A percentile compares a stretch with the other conserved stretches of the same genome.
Evolutionary conservation across 83 land plant genomes (phyloP).

Genomic region (Picea mariana): DNA sequence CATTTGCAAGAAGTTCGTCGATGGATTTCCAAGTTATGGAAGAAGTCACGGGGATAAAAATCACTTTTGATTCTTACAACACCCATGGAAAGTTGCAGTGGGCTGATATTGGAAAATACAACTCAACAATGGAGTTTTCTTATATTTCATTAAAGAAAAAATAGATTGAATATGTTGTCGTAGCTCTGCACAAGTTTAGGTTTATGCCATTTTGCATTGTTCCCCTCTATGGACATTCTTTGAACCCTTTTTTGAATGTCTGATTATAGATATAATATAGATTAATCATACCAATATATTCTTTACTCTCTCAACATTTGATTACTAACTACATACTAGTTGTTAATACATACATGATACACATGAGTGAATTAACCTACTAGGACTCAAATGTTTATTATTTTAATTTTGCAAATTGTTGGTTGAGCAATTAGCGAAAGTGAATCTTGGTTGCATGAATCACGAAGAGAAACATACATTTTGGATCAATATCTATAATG

Average conservation of each 20-base stretch:
- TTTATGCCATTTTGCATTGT: conserved; percentile 17
- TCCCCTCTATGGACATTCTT: background rate
- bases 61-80: conserved; percentile 62
- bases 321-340: no score
- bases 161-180: conserved; percentile 86
- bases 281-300: background rate
- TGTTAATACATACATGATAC: background rate
- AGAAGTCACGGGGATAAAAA: conserved; percentile 38
- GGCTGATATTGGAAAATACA: conserved; percentile 20
- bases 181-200: conserved; percentile 60
- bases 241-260: background rate
- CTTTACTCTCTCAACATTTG: background rate
- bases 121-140: conserved; percentile 62
- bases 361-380: background rate
- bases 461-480: no score
- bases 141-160: conserved; percentile 81
- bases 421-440: conserved; percentile 63
- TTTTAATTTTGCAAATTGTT: conserved; percentile 44
- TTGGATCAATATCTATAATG: no score
- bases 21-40: conserved; percentile 32
- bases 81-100: conserved; percentile 50
- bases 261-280: background rate
- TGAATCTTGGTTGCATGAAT: no score
- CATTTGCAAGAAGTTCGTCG: conserved; percentile 47
- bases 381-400: background rate